Conservation (phyloP, 1,284 basidiomycete genomes). For the Peniophora sp. region DNA sequence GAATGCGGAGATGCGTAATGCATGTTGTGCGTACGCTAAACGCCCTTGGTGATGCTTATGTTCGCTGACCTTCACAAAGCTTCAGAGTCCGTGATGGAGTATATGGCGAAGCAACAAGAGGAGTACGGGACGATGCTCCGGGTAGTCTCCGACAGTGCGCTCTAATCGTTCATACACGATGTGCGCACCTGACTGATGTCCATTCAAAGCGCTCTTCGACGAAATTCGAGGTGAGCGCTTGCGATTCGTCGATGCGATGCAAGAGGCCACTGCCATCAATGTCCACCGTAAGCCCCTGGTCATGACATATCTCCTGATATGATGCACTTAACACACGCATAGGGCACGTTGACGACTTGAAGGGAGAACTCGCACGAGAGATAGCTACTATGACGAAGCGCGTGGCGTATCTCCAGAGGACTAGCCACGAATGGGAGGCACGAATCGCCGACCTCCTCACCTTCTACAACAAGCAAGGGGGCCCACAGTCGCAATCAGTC, state of each 20-base stretch:
- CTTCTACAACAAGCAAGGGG: constrained; percentile 61
- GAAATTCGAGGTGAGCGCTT: constrained; percentile 81
- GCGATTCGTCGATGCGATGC: constrained; percentile 86
- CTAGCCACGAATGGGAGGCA: constrained; percentile 66
- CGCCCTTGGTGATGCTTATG: neutral
- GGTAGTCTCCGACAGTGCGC: constrained; percentile 53
- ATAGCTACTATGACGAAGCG: constrained; percentile 70
- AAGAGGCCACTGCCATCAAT: constrained; percentile 80
- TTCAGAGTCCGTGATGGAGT: constrained; percentile 47
- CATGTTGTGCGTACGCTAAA: constrained; percentile 23
- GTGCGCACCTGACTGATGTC: neutral
- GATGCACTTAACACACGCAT: constrained; percentile 7
- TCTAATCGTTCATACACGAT: neutral
- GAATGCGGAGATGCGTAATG: constrained; percentile 26
- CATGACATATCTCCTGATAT: neutral
- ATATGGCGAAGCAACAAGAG: constrained; percentile 59
- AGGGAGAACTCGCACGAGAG: constrained; percentile 68
- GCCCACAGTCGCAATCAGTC: constrained; percentile 3
- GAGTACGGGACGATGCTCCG: constrained; percentile 65
- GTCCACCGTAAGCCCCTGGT: constrained; percentile 47
- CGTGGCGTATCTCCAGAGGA: constrained; percentile 62
- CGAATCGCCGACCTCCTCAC: constrained; percentile 67
- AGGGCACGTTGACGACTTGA: constrained; percentile 83
- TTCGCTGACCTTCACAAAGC: constrained; percentile 24
- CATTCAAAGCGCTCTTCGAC: constrained; percentile 54